Evolutionary conservation across 2,329 filamentous ascomycete species (phyloP), one percentile per base, ranked within the genome.

Genomic region (Fusarium chaquense): DNA sequence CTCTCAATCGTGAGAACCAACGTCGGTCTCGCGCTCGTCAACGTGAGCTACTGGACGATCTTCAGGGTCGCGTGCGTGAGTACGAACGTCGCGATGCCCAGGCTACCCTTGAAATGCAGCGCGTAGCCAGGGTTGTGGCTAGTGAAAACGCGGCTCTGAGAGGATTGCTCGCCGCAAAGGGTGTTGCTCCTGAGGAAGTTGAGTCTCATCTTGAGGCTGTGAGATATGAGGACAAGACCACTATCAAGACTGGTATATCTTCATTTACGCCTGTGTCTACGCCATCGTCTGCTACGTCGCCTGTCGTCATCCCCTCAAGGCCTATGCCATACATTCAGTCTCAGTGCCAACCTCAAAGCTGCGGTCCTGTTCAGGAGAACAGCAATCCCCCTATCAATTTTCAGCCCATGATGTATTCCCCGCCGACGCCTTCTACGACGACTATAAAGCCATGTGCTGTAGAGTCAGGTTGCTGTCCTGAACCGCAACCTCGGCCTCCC

Each of bases 31-130:
- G 84, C 26, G 82, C 80, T 15, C 81, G 83, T 22, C 80, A 79
- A 13, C 80, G 79, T 41, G 82, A 83, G 59, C 79, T 82, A 32
- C 68, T 85, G n/a, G 78, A 80, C 11, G 76, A 78, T 6, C 76
- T 86, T 22, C 82, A 84, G 67, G 72, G 62, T 12, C 77, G 79
- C 8, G 59, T 86, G 11, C 76, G 75, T n/a, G 80, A 81, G 30
- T 82, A 81, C 66, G 82, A 85, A 73, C 72, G 71, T 10, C 77
- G 74, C 4, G 83, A 81, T 28, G 78, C 81, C 2, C 77, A 80
- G 61, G 84, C 84, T 7, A 82, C 81, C 6, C 70, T 81, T 3
- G 83, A 83, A 63, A 82, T 86, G 80, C 84, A 86, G 73, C 77
- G 74, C 5, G 82, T 81, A 1, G 84, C 84, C 6, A 79, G 82